Evolutionary conservation across 441 rosid genomes (phyloP).

Genomic region (Populus hybrid): DNA sequence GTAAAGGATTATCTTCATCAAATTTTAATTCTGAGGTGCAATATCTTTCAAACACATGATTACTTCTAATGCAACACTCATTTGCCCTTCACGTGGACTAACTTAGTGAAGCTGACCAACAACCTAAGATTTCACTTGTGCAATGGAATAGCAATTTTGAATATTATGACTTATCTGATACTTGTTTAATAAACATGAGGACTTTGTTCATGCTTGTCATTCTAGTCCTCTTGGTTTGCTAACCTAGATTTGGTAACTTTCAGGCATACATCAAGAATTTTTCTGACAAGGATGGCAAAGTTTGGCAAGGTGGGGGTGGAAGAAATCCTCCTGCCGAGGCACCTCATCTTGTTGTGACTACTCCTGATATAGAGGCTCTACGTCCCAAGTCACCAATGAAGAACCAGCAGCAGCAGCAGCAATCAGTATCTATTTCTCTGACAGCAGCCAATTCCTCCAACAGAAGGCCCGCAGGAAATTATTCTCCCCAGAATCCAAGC

Average conservation of each 20-base stretch:
- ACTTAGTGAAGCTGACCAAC: background rate
- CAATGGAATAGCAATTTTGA: background rate
- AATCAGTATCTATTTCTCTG: slow-evolving; percentile 60
- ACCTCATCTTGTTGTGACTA: slow-evolving; percentile 81
- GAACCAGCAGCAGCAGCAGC: slow-evolving; percentile 89
- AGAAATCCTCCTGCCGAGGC: slow-evolving; percentile 96
- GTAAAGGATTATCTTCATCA: slow-evolving; percentile 84
- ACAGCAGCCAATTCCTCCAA: slow-evolving; percentile 56
- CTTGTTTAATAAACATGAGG: background rate
- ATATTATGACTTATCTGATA: background rate
- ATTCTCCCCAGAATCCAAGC: slow-evolving; percentile 66
- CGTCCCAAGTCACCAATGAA: slow-evolving; percentile 97
- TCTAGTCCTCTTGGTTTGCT: background rate
- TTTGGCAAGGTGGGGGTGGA: slow-evolving; percentile 99
- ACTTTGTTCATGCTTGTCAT: background rate
- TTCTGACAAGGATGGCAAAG: slow-evolving; percentile 89
- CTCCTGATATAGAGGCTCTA: slow-evolving; percentile 84
- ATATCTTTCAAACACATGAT: slow-evolving; percentile 1
- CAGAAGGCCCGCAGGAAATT: slow-evolving; percentile 70
- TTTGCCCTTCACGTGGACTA: background rate
- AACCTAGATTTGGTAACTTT: slow-evolving; percentile 6
- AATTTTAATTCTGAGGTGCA: slow-evolving; percentile 83
- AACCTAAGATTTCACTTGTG: slow-evolving; percentile 7
- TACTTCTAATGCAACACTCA: background rate
- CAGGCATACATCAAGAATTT: slow-evolving; percentile 79